These are phyloP conservation scores for Cornus controversa DNA, from an alignment of 148 eudicot genomes.

Conservation along the genomic window DNA sequence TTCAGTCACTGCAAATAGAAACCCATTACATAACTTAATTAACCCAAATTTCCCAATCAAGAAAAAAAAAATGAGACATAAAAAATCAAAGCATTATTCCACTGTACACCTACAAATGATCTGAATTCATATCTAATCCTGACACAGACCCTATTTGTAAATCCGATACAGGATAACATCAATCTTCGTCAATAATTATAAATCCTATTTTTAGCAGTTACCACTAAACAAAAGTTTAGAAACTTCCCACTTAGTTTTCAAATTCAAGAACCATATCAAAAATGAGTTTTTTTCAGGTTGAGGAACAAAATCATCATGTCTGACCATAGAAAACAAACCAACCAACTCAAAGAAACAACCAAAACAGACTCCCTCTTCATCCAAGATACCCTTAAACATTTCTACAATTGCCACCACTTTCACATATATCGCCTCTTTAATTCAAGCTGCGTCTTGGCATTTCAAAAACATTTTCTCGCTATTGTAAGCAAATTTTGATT, in stretches of 20 bases:
- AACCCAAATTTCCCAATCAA: too few species aligned
- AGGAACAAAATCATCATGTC: too few species aligned
- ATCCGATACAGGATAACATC: neutral
- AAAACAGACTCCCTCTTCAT: neutral
- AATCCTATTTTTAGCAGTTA: neutral
- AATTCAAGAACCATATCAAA: neutral
- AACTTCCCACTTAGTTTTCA: neutral
- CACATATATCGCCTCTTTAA: neutral
- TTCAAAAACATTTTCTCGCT: neutral
- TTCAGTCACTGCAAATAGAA: constrained; percentile 19
- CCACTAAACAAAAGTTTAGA: neutral
- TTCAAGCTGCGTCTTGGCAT: too few species aligned
- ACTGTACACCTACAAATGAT: neutral
- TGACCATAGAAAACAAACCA: neutral
- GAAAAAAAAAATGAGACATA: neutral
- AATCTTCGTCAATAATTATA: neutral
- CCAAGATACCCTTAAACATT: neutral
- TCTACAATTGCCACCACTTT: neutral
- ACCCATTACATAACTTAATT: neutral
- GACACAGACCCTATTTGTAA: neutral
- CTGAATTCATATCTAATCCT: too few species aligned
- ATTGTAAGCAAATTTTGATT: neutral
- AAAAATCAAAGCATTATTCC: neutral
- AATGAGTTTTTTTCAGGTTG: too few species aligned
- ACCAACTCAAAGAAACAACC: neutral